Evolutionary conservation across 495 filamentous ascomycete genomes (phyloP), one percentile per base, ranked within the genome.

Genomic region (Darksidea phi): DNA sequence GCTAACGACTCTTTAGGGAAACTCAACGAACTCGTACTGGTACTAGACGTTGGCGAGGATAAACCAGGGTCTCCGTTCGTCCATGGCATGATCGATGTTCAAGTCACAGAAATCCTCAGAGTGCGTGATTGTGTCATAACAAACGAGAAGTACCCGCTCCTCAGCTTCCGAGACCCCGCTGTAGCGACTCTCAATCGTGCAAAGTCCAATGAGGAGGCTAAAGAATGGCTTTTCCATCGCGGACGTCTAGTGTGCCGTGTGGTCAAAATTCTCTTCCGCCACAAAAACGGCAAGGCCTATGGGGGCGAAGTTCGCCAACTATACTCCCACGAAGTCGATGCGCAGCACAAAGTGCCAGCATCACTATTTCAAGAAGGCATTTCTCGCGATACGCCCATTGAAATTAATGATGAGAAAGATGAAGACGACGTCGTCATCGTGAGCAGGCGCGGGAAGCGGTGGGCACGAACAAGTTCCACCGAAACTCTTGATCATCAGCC

Each of bases 1-100:
- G 34, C 23, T 43, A 38, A 32, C 10, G 28, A 32, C 3, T 36
- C 41, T 34, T 7, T 26, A 57, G 51, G 49, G 41, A 70, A 65
- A 37, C 46, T 76, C 6, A 87, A 86, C 54, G 84, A 85, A 59
- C 50, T 87, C 1, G 79, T 78, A 26, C 69, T 83, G 57, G 57
- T 87, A 0, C 68, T 81, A 0, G 62, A 79, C 15, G 60, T 84
- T 2, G 72, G 79, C 41, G 67, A 70, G 7, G 73, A 78, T 32
- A 78, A 84, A 58, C 32, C 55, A n/a, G 26, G 47, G n/a, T 71
- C 0, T 57, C 64, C 11, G 52, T 74, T 2, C 15, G 67, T 77
- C 4, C 80, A 85, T 57, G 71, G 73, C 0, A 70, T 81, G 0
- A 71, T 82, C 2, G 77, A 79, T 0, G 48, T 83, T 10, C 47